These are phyloP conservation scores for Arabidopsis thaliana DNA, from an alignment of 345 rosid species.

Conservation along the genomic window TAIR10.1 NC_003074.8:22048001-22048500, in stretches of 20 bases:
- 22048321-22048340: slow-evolving; percentile 37
- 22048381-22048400: background rate
- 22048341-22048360: background rate
- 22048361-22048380: background rate
- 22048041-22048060: slow-evolving; percentile 10
- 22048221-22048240: background rate
- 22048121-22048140: slow-evolving; percentile 27
- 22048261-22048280: background rate
- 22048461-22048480: slow-evolving; percentile 2
- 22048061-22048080: background rate
- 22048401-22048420: slow-evolving; percentile 30
- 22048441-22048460: slow-evolving; percentile 4
- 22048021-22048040: background rate
- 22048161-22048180: slow-evolving; percentile 27
- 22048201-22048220: slow-evolving; percentile 8
- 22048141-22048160: background rate
- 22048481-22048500: slow-evolving; percentile 9
- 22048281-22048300: slow-evolving; percentile 29
- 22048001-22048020: background rate
- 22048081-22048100: background rate
- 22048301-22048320: slow-evolving; percentile 16
- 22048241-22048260: background rate
- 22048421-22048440: slow-evolving; percentile 11
- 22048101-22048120: background rate
- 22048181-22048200: slow-evolving; percentile 29